Evolutionary conservation across 1,139 yeast species (phyloP).

Genomic region (Hyphopichia pseudoburtonii): DNA sequence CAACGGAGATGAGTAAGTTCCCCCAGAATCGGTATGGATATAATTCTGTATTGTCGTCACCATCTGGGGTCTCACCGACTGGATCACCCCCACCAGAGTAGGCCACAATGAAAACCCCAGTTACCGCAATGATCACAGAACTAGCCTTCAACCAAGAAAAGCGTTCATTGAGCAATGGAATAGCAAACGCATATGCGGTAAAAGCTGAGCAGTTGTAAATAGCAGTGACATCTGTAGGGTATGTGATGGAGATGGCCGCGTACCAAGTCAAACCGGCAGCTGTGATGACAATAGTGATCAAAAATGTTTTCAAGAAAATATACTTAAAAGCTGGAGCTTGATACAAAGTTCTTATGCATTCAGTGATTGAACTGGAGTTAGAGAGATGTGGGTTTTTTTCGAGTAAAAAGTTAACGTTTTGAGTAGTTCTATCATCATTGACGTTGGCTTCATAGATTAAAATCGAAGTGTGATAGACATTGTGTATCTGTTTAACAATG

Average conservation of each 20-base stretch:
- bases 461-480: slow-evolving; percentile 52
- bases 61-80: slow-evolving; percentile 15
- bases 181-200: slow-evolving; percentile 82
- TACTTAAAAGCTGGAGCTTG: slow-evolving; percentile 49
- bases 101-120: slow-evolving; percentile 79
- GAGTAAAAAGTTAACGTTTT: slow-evolving; percentile 37
- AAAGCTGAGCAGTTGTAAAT: slow-evolving; percentile 89
- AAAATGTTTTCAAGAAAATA: slow-evolving; percentile 41
- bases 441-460: slow-evolving; percentile 43
- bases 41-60: slow-evolving; percentile 17
- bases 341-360: slow-evolving; percentile 36
- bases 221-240: slow-evolving; percentile 86
- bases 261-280: slow-evolving; percentile 87
- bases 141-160: slow-evolving; percentile 64
- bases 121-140: slow-evolving; percentile 69
- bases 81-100: slow-evolving; percentile 58
- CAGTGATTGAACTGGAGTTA: slow-evolving; percentile 35
- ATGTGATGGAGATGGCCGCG: slow-evolving; percentile 76
- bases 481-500: slow-evolving; percentile 49
- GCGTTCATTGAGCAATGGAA: slow-evolving; percentile 66
- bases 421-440: slow-evolving; percentile 33
- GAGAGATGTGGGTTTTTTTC: slow-evolving; percentile 45
- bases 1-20: slow-evolving; percentile 66
- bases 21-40: slow-evolving; percentile 71
- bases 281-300: slow-evolving; percentile 60